These are phyloP conservation scores for Linum lewisii DNA, from an alignment of 345 rosid genomes.

Conservation along the genomic window DNA sequence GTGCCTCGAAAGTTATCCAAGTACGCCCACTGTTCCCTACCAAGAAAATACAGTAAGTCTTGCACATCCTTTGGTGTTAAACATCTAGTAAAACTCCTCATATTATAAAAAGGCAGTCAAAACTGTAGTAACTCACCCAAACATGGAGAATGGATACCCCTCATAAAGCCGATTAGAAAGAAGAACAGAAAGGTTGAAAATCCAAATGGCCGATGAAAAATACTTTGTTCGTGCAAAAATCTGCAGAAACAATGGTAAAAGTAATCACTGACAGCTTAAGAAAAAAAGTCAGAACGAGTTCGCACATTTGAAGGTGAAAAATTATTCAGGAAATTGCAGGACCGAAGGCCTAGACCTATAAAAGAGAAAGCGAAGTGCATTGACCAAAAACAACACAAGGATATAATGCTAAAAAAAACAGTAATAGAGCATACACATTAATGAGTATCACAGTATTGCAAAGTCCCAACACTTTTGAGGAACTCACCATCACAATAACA, in stretches of 20 bases:
- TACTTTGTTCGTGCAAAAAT: conserved; percentile 46
- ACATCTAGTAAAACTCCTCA: conserved; percentile 6
- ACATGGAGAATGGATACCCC: conserved; percentile 73
- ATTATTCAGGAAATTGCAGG: too few relatives aligned
- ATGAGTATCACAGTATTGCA: neutral
- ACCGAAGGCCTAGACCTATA: neutral
- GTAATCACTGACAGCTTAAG: too few relatives aligned
- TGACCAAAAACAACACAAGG: too few relatives aligned
- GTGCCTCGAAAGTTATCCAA: conserved; percentile 77
- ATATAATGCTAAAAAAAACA: neutral
- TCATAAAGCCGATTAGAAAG: conserved; percentile 70
- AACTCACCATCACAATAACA: conserved; percentile 66
- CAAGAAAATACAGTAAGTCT: conserved; percentile 8
- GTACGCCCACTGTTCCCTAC: conserved; percentile 57
- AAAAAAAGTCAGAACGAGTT: too few relatives aligned
- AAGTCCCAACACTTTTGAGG: neutral
- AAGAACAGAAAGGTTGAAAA: conserved; percentile 64
- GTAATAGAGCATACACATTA: neutral
- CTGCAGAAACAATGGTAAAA: conserved; percentile 38
- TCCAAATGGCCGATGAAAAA: conserved; percentile 57
- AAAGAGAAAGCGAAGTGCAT: too few relatives aligned
- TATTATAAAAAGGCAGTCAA: neutral
- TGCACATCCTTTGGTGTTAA: conserved; percentile 3
- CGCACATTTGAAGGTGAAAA: too few relatives aligned
- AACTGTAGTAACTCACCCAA: conserved; percentile 55